Base-by-base conservation (phyloP, 768 basidiomycete species). In the Cystobasidium onofrii region DNA sequence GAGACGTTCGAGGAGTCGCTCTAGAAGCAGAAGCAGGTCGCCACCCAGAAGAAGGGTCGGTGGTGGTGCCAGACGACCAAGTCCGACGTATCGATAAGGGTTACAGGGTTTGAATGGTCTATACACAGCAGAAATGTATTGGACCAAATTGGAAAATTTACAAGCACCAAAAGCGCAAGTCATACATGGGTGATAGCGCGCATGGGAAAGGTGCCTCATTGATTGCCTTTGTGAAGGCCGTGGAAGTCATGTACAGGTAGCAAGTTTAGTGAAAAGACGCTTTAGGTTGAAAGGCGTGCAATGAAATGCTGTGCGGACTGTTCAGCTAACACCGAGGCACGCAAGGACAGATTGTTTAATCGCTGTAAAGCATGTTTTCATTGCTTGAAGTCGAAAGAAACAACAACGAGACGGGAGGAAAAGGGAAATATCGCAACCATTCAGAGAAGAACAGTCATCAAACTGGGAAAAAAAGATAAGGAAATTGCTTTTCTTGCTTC, bases 1-100 rank as follows among this genome's bases (percentile, higher is more conserved):
- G 41, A 64, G 63, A 27, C 33, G 25, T 15, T 39, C 39, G 3
- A 64, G 63, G 23, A 67, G 65, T 27, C 36, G 65, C 9, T 52
- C 65, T 6, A 55, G 69, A 36, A 71, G 65, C 43, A 67, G 65
- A 17, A 67, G 69, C 31, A 71, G 69, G 27, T 55, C 50, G 27
- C 69, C 69, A 36, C 69, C 69, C 10, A 55, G 69, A 44, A 29
- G 69, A 29, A 60, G 69, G 27, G 23, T 57, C 25, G 69, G 69
- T 15, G 69, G 69, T 29, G 69, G 52, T 20, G 54, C 31, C 9
- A 71, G 69, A 36, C 50, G 69, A 39, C 69, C 69, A 10, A 71
- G 69, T 39, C 69, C 69, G 3, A 71, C 52, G 6, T 71, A 71
- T 44, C 69, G 69, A 55, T 71, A 27, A 71, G n/a, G n/a, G n/a